Base-by-base conservation (phyloP, 2,329 filamentous ascomycete species). In the Penicillium sp. region DNA sequence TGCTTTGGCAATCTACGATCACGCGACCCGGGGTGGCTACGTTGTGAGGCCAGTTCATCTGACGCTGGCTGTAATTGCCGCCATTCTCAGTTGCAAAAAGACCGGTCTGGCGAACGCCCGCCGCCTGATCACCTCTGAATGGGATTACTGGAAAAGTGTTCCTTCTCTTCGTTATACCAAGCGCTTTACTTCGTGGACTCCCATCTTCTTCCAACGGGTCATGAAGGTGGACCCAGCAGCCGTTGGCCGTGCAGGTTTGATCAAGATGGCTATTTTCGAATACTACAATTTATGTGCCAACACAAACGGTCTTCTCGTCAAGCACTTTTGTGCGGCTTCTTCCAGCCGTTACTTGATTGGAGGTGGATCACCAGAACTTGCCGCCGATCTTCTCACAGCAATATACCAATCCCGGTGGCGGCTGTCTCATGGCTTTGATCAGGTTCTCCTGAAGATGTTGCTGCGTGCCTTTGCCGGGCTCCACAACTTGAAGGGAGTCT, bases 201-300 rank as follows among this genome's bases (percentile, higher is more conserved):
- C 73, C 1, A 53, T 65, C 3, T 75, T 74, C 55, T 74, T 75
- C 59, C 68, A 69, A 9, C 67, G 70, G 46, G 50, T 76, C 27
- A 61, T 64, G 49, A 63, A 67, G n/a, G 36, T 67, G 9, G 60
- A 64, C 14, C 48, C 58, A 8, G 35, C 50, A 13, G 47, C 61
- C 2, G 41, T 53, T 18, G 51, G 41, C 11, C 65, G 68, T 35
- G 59, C 56, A 1, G 66, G 70, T 27, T 52, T 70, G 14, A 50
- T 72, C 43, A 70, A 74, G 40, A 59, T 71, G 57, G 73, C 70
- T 1, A 55, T 76, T 10, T 67, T 75, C 32, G 69, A 70, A 34
- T 76, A 73, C 53, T 76, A 76, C 53, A 59, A 65, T n/a, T 51
- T 75, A 6, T 73, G 71, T 53, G 67, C 65, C 58, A 64, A 66